Evolutionary conservation across 768 basidiomycete genomes (phyloP).

Genomic region (Cantharellus anzutake): DNA sequence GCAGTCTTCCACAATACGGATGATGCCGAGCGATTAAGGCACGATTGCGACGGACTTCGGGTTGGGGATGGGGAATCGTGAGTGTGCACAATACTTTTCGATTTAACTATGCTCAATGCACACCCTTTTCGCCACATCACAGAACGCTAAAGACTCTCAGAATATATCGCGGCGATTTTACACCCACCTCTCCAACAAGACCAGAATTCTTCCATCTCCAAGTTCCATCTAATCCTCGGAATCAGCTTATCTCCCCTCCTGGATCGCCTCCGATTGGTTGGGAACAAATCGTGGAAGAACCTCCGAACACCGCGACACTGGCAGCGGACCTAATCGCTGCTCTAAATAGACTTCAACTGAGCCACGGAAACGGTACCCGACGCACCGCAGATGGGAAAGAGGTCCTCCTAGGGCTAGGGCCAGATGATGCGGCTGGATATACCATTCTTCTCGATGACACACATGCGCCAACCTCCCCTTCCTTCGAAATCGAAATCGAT

Average conservation of each 20-base stretch:
- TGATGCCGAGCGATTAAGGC: conserved; percentile 48
- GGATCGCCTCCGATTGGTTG: conserved; percentile 95
- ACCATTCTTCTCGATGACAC: neutral
- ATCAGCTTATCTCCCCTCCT: conserved; percentile 95
- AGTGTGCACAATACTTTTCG: conserved; percentile 17
- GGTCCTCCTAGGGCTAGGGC: conserved; percentile 6
- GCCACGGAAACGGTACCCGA: conserved; percentile 7
- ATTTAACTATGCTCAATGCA: conserved; percentile 3
- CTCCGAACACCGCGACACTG: conserved; percentile 65
- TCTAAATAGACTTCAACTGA: conserved; percentile 44
- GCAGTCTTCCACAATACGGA: conserved; percentile 52
- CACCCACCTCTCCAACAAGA: conserved; percentile 32
- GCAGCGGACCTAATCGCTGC: conserved; percentile 79
- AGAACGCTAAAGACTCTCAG: conserved; percentile 16
- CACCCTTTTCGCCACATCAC: conserved; percentile 31
- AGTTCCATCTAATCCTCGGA: conserved; percentile 32
- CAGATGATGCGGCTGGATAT: neutral
- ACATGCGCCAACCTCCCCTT: neutral
- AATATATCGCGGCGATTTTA: conserved; percentile 37
- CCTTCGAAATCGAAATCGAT: too few species aligned
- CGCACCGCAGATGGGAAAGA: conserved; percentile 11
- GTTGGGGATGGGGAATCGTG: conserved; percentile 20
- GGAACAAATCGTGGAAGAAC: conserved; percentile 81
- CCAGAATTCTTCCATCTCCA: conserved; percentile 14
- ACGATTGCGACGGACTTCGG: conserved; percentile 40